phyloP scores from a whole-genome alignment of 1,284 basidiomycete species.

The Schizopora paradoxa region DNA sequence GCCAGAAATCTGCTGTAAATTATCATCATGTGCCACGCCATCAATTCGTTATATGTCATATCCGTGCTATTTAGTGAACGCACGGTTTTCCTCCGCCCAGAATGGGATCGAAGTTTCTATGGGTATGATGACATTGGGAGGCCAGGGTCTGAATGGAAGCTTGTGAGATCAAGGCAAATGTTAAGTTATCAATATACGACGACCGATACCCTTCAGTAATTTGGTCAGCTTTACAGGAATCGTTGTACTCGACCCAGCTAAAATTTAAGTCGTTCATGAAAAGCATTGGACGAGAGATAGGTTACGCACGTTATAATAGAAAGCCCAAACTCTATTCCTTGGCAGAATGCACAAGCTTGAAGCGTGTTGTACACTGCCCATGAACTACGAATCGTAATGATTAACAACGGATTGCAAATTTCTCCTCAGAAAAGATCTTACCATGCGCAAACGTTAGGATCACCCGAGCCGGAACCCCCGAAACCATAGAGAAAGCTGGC shows the following conservation, averaged over 20 bases:
- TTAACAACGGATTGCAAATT: too few species aligned
- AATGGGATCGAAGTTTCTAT: slow-evolving; percentile 15
- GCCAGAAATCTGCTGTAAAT: too few species aligned
- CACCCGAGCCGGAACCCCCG: too few species aligned
- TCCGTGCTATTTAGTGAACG: too few species aligned
- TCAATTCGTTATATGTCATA: too few species aligned
- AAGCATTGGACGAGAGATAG: background rate
- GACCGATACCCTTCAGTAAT: slow-evolving; percentile 1
- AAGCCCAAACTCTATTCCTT: slow-evolving; percentile 4
- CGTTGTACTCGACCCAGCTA: slow-evolving; percentile 8
- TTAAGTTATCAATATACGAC: too few species aligned
- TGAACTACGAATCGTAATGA: too few species aligned
- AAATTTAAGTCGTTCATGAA: slow-evolving; percentile 1
- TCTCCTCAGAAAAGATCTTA: too few species aligned
- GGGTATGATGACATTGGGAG: slow-evolving; percentile 7
- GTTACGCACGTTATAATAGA: slow-evolving; percentile 7
- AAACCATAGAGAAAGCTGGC: too few species aligned
- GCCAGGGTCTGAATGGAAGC: slow-evolving; percentile 3
- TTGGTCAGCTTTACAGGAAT: slow-evolving; percentile 5
- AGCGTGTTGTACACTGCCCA: slow-evolving; percentile 17
- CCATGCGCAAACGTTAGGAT: too few species aligned
- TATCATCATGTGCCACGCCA: too few species aligned
- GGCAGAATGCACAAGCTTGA: slow-evolving; percentile 16
- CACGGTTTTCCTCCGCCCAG: slow-evolving; percentile 14
- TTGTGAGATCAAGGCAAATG: background rate